These are phyloP conservation scores for Leccinum fallax DNA, from an alignment of 1,284 basidiomycete species.

Conservation along the genomic window DNA sequence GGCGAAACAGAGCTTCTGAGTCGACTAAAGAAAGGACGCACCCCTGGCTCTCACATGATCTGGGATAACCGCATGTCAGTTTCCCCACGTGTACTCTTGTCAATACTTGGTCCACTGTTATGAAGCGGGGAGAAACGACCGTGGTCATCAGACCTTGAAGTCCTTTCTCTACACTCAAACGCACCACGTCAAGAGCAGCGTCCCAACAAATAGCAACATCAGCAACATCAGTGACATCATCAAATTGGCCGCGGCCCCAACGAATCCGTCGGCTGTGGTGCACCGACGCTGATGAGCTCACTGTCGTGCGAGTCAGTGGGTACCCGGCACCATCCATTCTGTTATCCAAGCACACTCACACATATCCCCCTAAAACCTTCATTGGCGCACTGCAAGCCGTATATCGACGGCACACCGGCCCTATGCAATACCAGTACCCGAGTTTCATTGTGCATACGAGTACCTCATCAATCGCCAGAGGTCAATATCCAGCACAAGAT, in stretches of 20 bases:
- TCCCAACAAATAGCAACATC: too few species aligned
- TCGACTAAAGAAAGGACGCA: neutral
- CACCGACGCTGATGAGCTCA: too few species aligned
- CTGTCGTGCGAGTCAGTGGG: too few species aligned
- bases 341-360: constrained; percentile 30
- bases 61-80: neutral
- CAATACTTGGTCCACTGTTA: neutral
- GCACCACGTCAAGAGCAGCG: neutral
- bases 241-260: too few species aligned
- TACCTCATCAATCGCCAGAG: constrained; percentile 53
- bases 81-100: neutral
- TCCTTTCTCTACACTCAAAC: constrained; percentile 8
- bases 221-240: too few species aligned
- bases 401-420: constrained; percentile 45
- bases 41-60: neutral
- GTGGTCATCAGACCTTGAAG: neutral
- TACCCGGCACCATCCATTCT: too few species aligned
- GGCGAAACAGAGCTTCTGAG: neutral
- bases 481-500: constrained; percentile 54
- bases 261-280: too few species aligned
- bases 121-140: neutral
- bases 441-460: neutral
- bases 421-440: constrained; percentile 25
- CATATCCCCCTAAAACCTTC: constrained; percentile 43
- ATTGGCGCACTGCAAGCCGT: constrained; percentile 39